These are phyloP conservation scores for Fusarium phyllophilum DNA, from an alignment of 2,329 filamentous ascomycete genomes.

Conservation along the genomic window DNA sequence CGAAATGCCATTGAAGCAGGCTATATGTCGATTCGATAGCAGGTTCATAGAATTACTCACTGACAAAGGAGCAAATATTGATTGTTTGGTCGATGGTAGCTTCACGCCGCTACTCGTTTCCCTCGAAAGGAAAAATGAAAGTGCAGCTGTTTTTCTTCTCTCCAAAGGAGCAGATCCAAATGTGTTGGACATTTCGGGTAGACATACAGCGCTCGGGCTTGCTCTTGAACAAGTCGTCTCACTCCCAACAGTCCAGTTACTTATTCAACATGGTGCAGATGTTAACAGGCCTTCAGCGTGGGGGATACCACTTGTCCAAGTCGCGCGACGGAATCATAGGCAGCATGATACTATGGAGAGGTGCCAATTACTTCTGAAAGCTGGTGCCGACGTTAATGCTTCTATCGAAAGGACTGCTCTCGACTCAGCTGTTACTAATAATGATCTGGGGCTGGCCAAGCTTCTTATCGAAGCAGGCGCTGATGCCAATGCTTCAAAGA, in stretches of 20 bases:
- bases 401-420: not conserved
- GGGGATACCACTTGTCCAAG: not conserved
- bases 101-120: not conserved
- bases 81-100: rapidly evolving
- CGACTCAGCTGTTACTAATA: not conserved
- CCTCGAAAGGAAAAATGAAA: rapidly evolving
- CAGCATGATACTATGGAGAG: rapidly evolving
- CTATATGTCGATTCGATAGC: rapidly evolving
- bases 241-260: too few species aligned
- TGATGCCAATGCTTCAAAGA: rapidly evolving
- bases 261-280: rapidly evolving
- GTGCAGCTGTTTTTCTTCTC: not conserved
- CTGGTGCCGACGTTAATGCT: conserved; percentile 32
- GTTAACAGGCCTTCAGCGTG: rapidly evolving
- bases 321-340: too few species aligned
- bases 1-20: not conserved
- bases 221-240: too few species aligned
- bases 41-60: not conserved
- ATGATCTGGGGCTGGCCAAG: rapidly evolving
- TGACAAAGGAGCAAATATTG: not conserved
- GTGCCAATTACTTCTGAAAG: not conserved
- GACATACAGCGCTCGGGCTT: rapidly evolving
- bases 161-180: conserved; percentile 33
- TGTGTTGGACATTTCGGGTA: rapidly evolving
- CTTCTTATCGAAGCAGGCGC: not conserved